Base-by-base conservation (phyloP, 2,329 filamentous ascomycete species). In the Mycocentrospora acerina region DNA sequence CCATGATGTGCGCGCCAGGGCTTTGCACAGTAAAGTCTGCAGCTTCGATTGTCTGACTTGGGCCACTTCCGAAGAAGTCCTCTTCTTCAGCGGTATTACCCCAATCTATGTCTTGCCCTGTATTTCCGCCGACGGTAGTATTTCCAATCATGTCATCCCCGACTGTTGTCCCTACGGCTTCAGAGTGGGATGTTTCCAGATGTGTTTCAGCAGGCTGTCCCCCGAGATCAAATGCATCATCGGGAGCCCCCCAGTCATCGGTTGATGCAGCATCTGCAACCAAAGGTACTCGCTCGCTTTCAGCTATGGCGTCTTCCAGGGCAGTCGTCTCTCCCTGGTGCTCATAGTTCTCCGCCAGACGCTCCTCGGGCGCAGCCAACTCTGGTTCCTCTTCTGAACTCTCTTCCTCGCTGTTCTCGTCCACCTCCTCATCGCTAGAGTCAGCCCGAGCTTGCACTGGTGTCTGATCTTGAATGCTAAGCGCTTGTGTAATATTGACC, bases 311-410 rank as follows among this genome's bases (percentile, higher is more conserved):
- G 15, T 72, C 66, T 35, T 75, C 73, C 46, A 75, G 53, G 8
- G 69, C 57, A 4, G 71, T 71, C 0, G 59, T 59, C 33, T 72
- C 69, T 27, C 73, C 68, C 40, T 77, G 73, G 42, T 72, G 68
- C 40, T 75, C 73, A 47, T 76, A 76, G 27, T 67, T 54, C 24
- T 61, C 61, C 24, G 60, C 60, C 10, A 53, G 48, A 15, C 53
- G 53, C 24, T 55, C 51, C 16, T 51, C 49, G 2, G 45, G 27
- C 6, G 35, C 32, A 3, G 32, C 25, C n/a, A n/a, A n/a, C n/a
- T n/a, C n/a, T n/a, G n/a, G n/a, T n/a, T n/a, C n/a, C n/a, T n/a
- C 40, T 7, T 48, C 44, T 2, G 44, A 43, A 14, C 71, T 71
- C 14, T 63, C 51, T 19, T 59, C 58, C 15, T 59, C 57, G 15